Base-by-base conservation (phyloP, 441 rosid genomes). In the Gossypium schwendimanii region DNA sequence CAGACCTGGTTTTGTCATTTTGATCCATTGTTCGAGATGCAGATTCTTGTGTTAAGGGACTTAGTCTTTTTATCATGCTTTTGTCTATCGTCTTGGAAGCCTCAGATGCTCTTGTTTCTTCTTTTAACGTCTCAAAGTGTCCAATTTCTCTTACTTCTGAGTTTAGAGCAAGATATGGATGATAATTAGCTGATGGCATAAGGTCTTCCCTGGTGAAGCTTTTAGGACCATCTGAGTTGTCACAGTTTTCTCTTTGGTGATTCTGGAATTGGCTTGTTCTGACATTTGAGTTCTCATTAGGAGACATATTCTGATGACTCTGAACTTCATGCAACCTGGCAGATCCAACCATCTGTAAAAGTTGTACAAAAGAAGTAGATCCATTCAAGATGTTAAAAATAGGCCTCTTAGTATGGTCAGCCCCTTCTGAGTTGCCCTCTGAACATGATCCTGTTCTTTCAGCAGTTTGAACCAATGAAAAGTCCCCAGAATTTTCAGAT, bases 401-500 rank as follows among this genome's bases (percentile, higher is more conserved):
- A 36, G 72, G 61, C 61, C 73, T 57, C 69, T 66, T 76, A 61
- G 61, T 75, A 60, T 63, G 73, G 75, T 81, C 80, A 57, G 77
- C 87, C 71, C 41, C 78, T 77, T 81, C 80, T 67, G 88, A 80
- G 82, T 81, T 81, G 80, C 81, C 81, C 52, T 81, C 88, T 26
- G 82, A 84, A 82, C 81, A 77, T 60, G 85, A 81, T 75, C 79
- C 86, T 78, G 76, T 81, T 81, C 86, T 84, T 59, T 89, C 89
- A 68, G 73, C 82, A 69, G 73, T 67, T 80, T 87, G 83, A 78
- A 73, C 76, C 77, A 72, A 67, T 59, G 84, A 76, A 70, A 78
- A 74, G 63, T 81, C 78, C 66, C 69, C 20, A 17, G 91, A 84
- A 67, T 79, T 78, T 52, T 84, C 92, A 72, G 84, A 82, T 73